Evolutionary conservation across 306 rosid species (phyloP).

Genomic region (Lathyrus oleraceus): DNA sequence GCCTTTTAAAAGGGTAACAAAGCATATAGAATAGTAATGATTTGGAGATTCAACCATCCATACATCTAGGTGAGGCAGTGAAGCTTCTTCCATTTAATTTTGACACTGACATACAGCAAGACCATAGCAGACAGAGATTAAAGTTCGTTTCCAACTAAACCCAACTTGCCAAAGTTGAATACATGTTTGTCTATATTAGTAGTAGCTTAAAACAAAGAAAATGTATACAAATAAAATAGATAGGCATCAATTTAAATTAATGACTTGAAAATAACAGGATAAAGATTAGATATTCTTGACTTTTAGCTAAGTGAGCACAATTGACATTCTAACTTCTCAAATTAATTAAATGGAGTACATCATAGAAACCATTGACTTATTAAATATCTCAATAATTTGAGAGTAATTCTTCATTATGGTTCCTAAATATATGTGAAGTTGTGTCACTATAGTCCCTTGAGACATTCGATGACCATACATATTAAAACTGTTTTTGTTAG

Average conservation of each 20-base stretch:
- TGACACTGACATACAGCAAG: slow-evolving; percentile 29
- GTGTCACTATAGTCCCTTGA: too few relatives aligned
- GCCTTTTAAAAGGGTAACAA: slow-evolving; percentile 20
- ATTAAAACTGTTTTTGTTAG: background rate
- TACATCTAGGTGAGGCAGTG: slow-evolving; percentile 8
- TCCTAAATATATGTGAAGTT: too few relatives aligned
- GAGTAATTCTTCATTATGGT: too few relatives aligned
- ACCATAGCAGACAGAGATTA: background rate
- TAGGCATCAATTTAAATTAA: slow-evolving; percentile 15
- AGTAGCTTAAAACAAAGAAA: background rate
- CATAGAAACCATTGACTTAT: background rate
- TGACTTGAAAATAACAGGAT: slow-evolving; percentile 18
- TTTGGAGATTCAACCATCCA: background rate
- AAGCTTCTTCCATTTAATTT: slow-evolving; percentile 23
- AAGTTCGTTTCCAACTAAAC: background rate
- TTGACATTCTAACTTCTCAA: slow-evolving; percentile 15
- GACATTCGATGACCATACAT: background rate
- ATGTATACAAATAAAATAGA: background rate
- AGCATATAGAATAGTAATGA: slow-evolving; percentile 2
- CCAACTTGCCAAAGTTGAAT: slow-evolving; percentile 21
- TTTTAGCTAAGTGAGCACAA: background rate
- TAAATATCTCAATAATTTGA: too few relatives aligned
- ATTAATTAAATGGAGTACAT: background rate
- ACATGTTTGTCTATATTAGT: background rate
- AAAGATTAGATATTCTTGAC: background rate